Evolutionary conservation across 495 filamentous ascomycete genomes (phyloP).

Genomic region (Xylaria cubensis): DNA sequence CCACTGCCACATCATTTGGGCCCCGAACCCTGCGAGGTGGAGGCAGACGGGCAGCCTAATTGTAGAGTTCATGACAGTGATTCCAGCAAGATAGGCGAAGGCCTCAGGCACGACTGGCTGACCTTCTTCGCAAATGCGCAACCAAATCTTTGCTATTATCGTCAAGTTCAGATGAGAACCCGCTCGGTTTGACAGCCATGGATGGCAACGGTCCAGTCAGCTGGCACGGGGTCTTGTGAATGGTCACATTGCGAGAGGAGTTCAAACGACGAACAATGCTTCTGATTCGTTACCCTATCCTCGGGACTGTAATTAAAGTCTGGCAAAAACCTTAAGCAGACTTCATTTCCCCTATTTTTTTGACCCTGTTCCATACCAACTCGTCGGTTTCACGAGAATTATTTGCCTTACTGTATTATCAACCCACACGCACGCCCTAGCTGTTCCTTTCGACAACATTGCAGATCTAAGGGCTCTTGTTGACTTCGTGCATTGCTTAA

Average conservation of each 20-base stretch:
- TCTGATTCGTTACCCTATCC: constrained; percentile 43
- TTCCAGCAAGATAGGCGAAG: neutral
- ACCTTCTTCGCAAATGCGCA: constrained; percentile 4
- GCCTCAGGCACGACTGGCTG: neutral
- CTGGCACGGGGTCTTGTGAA: constrained; percentile 23
- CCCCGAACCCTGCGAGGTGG: constrained; percentile 13
- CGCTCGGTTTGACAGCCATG: constrained; percentile 33
- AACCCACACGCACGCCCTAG: neutral
- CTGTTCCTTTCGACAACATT: neutral
- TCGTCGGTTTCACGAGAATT: constrained; percentile 26
- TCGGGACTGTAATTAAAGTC: constrained; percentile 31
- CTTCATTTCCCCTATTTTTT: constrained; percentile 33
- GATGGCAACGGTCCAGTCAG: constrained; percentile 26
- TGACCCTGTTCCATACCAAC: constrained; percentile 36
- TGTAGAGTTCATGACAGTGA: constrained; percentile 1
- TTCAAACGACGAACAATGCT: constrained; percentile 25
- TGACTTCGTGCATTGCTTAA: constrained; percentile 14
- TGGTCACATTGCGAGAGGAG: constrained; percentile 30
- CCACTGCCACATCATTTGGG: constrained; percentile 19
- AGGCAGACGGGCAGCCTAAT: constrained; percentile 1
- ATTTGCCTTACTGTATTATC: constrained; percentile 25
- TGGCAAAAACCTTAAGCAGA: constrained; percentile 44
- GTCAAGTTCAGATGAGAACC: constrained; percentile 67
- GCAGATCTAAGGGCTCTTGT: neutral
- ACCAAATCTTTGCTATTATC: constrained; percentile 70